A percentile compares a stretch with the other conserved stretches of the same genome.
Conservation (phyloP, 768 basidiomycete species). For the Harrya chromipes region DNA sequence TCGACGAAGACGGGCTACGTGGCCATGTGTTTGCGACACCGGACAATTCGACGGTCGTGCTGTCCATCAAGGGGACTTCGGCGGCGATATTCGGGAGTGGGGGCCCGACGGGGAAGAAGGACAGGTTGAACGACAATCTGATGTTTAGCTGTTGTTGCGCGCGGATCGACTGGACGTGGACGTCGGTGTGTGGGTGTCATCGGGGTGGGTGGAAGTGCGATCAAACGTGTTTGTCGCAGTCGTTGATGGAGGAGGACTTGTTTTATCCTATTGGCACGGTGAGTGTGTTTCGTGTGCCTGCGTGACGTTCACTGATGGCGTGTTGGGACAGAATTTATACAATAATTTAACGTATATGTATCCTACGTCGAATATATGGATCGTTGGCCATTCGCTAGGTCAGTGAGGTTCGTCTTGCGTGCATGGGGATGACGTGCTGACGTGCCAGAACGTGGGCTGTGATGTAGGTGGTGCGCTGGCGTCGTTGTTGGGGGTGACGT, state of each 20-base stretch:
- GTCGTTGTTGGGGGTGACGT: slow-evolving; percentile 81
- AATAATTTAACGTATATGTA: slow-evolving; percentile 94
- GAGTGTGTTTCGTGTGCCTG: slow-evolving; percentile 30
- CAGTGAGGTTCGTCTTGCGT: slow-evolving; percentile 33
- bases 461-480: slow-evolving; percentile 59
- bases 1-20: slow-evolving; percentile 80
- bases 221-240: slow-evolving; percentile 69
- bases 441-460: slow-evolving; percentile 12
- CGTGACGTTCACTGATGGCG: neutral
- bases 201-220: slow-evolving; percentile 79
- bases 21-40: slow-evolving; percentile 87
- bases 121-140: slow-evolving; percentile 91
- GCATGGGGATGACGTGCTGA: slow-evolving; percentile 15
- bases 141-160: slow-evolving; percentile 96
- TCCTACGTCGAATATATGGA: slow-evolving; percentile 87
- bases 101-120: slow-evolving; percentile 85
- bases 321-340: slow-evolving; percentile 69
- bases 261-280: slow-evolving; percentile 92
- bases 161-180: slow-evolving; percentile 88
- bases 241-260: slow-evolving; percentile 73
- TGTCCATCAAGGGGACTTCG: slow-evolving; percentile 95
- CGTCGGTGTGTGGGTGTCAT: slow-evolving; percentile 89
- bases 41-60: slow-evolving; percentile 79
- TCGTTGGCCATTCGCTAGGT: slow-evolving; percentile 71
- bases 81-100: slow-evolving; percentile 67